Conservation (phyloP, 1,284 basidiomycete genomes). For the Fomitopsis pinicola region DNA sequence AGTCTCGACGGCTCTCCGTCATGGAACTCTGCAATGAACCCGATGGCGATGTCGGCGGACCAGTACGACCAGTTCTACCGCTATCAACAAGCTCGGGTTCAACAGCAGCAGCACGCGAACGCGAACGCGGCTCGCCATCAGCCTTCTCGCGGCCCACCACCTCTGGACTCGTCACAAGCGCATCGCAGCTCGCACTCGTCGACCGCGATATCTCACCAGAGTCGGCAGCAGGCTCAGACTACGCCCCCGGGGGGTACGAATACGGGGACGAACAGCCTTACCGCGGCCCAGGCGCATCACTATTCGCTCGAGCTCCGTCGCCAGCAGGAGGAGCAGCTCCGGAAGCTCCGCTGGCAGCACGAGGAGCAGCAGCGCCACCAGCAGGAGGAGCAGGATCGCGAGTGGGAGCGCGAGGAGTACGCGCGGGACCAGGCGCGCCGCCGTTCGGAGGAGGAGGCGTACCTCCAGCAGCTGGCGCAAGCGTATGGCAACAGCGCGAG, state of each 20-base stretch:
- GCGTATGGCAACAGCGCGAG: constrained; percentile 12
- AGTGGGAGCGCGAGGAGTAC: constrained; percentile 22
- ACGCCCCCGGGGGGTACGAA: not conserved
- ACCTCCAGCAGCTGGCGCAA: constrained; percentile 14
- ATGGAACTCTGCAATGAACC: constrained; percentile 81
- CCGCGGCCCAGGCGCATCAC: constrained; percentile 20
- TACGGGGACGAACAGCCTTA: not conserved
- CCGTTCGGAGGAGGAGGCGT: constrained; percentile 15
- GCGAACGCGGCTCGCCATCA: constrained; percentile 18
- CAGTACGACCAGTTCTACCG: constrained; percentile 28
- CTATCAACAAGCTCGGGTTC: constrained; percentile 21
- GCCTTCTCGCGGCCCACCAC: constrained; percentile 41
- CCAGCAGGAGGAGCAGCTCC: constrained; percentile 39
- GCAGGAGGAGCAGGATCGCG: constrained; percentile 33
- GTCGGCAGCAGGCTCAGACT: not conserved
- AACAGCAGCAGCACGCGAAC: constrained; percentile 6
- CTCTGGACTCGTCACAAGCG: constrained; percentile 43
- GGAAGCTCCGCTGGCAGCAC: constrained; percentile 34
- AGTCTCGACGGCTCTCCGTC: constrained; percentile 73
- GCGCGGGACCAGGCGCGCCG: constrained; percentile 6
- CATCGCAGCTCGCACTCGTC: constrained; percentile 44
- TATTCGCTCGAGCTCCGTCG: constrained; percentile 41
- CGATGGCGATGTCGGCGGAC: constrained; percentile 21
- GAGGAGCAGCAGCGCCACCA: constrained; percentile 38
- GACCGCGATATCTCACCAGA: constrained; percentile 24